Conservation (phyloP, 148 eudicot species). For the Chenopodium formosanum region DNA sequence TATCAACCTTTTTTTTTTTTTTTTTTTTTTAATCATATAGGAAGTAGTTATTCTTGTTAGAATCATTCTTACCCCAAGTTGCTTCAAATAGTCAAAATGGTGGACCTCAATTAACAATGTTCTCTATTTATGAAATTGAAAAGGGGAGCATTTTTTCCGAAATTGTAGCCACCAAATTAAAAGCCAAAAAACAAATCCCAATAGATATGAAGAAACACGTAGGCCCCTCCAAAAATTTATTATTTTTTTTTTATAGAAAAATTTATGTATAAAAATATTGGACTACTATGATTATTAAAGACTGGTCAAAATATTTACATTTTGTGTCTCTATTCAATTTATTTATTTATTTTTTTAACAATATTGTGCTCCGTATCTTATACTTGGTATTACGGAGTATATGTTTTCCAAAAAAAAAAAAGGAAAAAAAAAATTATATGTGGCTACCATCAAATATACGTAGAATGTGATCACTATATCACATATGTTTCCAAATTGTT, state of each 20-base stretch:
- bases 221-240: neutral
- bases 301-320: neutral
- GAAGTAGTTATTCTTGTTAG: no score
- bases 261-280: neutral
- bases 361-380: no score
- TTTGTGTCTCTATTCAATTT: no score
- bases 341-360: no score
- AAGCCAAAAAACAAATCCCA: neutral
- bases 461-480: no score
- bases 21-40: neutral
- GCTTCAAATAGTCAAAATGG: neutral
- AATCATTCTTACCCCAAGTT: neutral
- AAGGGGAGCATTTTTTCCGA: neutral
- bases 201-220: constrained; percentile 2
- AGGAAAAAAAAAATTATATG: neutral
- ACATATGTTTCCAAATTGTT: neutral
- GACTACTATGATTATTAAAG: neutral
- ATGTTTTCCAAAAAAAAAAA: no score
- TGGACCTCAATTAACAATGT: neutral
- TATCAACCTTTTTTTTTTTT: neutral
- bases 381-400: no score
- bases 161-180: neutral
- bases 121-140: neutral
- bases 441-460: neutral
- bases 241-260: no score